phyloP scores from a whole-genome alignment of 495 filamentous ascomycete species.

The Trichoderma gamsii region DNA sequence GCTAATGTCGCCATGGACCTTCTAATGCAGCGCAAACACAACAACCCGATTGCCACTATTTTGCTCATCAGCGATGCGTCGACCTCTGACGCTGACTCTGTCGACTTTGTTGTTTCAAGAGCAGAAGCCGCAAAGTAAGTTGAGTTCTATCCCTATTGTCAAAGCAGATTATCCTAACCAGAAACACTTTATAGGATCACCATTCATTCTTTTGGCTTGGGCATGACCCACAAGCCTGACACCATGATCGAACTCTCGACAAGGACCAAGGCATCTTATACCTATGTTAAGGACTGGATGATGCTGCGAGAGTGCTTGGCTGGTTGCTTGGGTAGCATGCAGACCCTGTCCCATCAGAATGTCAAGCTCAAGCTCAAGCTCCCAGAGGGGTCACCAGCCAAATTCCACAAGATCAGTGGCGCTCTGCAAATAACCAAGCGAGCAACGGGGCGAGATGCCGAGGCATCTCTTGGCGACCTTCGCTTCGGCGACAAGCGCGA shows the following conservation, averaged over 20 bases:
- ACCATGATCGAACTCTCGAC: constrained; percentile 97
- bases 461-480: constrained; percentile 87
- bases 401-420: constrained; percentile 97
- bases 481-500: constrained; percentile 97
- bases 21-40: constrained; percentile 94
- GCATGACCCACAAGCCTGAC: constrained; percentile 95
- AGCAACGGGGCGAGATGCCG: constrained; percentile 92
- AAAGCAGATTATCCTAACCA: constrained; percentile 15
- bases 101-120: constrained; percentile 96
- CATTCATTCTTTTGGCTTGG: constrained; percentile 94
- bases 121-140: constrained; percentile 94
- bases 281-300: constrained; percentile 99
- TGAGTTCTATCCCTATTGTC: neutral
- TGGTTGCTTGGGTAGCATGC: constrained; percentile 87
- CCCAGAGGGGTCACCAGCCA: constrained; percentile 93
- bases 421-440: constrained; percentile 95
- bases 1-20: constrained; percentile 99
- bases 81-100: constrained; percentile 91
- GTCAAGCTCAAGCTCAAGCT: constrained; percentile 92
- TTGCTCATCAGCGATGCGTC: constrained; percentile 97
- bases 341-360: constrained; percentile 97
- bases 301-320: constrained; percentile 97
- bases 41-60: constrained; percentile 93
- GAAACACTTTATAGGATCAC: constrained; percentile 56
- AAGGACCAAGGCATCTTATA: constrained; percentile 92